These are phyloP conservation scores for Penicillium herquei DNA, from an alignment of 495 filamentous ascomycete species.

Conservation along the genomic window DNA sequence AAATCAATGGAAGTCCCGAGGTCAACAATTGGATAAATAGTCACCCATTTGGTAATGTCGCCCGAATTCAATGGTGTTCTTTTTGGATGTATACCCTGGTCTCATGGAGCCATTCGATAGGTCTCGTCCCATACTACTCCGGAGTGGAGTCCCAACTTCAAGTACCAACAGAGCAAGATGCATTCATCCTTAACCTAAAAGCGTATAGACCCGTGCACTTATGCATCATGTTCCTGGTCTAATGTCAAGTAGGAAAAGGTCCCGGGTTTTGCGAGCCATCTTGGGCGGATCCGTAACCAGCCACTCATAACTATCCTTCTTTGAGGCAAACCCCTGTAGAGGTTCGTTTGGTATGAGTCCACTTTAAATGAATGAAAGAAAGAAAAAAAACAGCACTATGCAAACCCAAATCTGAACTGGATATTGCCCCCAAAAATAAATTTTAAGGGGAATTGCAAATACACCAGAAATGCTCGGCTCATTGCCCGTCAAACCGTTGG, in stretches of 20 bases:
- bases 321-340: background rate
- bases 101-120: background rate
- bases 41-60: background rate
- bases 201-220: slow-evolving; percentile 4
- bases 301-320: slow-evolving; percentile 10
- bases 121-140: slow-evolving; percentile 2
- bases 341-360: background rate
- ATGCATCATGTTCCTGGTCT: slow-evolving; percentile 7
- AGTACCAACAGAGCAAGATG: background rate
- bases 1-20: background rate
- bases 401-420: background rate
- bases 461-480: background rate
- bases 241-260: background rate
- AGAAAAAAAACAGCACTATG: background rate
- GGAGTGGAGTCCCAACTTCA: background rate
- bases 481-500: background rate
- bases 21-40: background rate
- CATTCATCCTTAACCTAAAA: slow-evolving; percentile 5
- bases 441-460: slow-evolving; percentile 1
- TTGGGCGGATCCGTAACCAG: slow-evolving; percentile 10
- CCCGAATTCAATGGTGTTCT: background rate
- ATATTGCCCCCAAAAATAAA: slow-evolving; percentile 1
- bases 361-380: background rate
- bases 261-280: slow-evolving; percentile 7
- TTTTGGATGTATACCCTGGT: background rate